Evolutionary conservation across 306 rosid species (phyloP), one percentile per base, ranked within the genome.

Genomic region (Lotus japonicus): DNA sequence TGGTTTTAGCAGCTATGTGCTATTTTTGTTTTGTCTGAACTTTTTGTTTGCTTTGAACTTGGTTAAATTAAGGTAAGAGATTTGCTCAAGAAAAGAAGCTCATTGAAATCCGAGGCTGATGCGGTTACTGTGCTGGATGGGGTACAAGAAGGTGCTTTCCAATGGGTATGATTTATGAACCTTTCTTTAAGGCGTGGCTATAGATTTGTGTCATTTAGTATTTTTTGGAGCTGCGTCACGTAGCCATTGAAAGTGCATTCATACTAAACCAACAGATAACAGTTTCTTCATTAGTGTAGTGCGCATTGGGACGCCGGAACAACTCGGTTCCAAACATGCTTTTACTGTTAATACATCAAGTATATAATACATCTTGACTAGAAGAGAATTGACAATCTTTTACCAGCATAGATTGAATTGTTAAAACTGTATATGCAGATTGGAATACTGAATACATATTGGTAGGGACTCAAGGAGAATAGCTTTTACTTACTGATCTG

Each of bases 51-150:
- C 33, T 49, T 73, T 4, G 9, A 35, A 66, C 59, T 70, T 66
- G 31, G 2, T 57, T 19, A 49, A 65, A 77, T 69, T 48, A 79
- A 92, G 98, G 98, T 95, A 46, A 76, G 89, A 84, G 91, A 95
- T 77, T 85, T 95, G 73, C 84, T 94, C 60, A 82, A 75, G 77
- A 72, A 84, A 0, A 85, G 69, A 60, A 87, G 92, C 83, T 18
- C 68, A 56, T 80, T 95, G 64, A 90, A 43, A 78, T 79, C 81
- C 19, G 82, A 78, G 26, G 2, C 82, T 17, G 79, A 81, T 70
- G 87, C 87, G 3, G 99, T 95, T 39, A 67, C 92, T 1, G 99
- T 95, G 31, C 77, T 95, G 50, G 99, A 95, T 84, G 99, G 99
- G 78, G 85, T 84, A 70, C 92, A 95, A 80, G 99, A 95, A 82